Conservation (phyloP, 306 rosid species). For the Cucurbita moschata region DNA sequence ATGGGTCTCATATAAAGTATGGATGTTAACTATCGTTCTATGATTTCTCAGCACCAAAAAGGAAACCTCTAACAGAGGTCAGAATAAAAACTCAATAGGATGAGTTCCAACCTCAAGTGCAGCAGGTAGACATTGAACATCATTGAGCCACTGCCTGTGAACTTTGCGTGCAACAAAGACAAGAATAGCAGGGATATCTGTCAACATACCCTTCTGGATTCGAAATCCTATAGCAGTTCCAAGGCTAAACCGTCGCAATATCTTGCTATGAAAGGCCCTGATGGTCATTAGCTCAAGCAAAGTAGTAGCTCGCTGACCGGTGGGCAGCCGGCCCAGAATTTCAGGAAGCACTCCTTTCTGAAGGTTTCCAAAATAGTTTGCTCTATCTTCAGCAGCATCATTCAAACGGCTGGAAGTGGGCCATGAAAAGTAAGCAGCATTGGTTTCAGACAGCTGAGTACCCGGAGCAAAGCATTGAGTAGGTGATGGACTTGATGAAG, state of each 20-base stretch:
- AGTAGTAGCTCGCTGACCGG: constrained; percentile 92
- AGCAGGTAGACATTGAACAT: constrained; percentile 70
- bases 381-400: constrained; percentile 87
- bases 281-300: constrained; percentile 97
- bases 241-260: constrained; percentile 74
- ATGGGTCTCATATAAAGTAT: neutral
- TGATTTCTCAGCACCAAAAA: neutral
- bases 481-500: constrained; percentile 57
- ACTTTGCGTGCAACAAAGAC: constrained; percentile 94
- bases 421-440: constrained; percentile 94
- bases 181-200: constrained; percentile 91
- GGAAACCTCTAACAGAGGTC: neutral
- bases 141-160: constrained; percentile 90
- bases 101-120: constrained; percentile 86
- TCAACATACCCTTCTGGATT: constrained; percentile 71
- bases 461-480: constrained; percentile 66
- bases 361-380: constrained; percentile 79
- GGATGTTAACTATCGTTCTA: neutral
- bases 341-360: constrained; percentile 96
- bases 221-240: constrained; percentile 98
- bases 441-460: constrained; percentile 83
- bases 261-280: constrained; percentile 98
- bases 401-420: constrained; percentile 78
- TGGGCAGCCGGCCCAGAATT: constrained; percentile 68
- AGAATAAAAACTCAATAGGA: constrained; percentile 17